Percentiles rank a stretch among this genome's conserved stretches.
phyloP scores from a whole-genome alignment of 306 rosid species.

The Clitoria ternatea region DNA sequence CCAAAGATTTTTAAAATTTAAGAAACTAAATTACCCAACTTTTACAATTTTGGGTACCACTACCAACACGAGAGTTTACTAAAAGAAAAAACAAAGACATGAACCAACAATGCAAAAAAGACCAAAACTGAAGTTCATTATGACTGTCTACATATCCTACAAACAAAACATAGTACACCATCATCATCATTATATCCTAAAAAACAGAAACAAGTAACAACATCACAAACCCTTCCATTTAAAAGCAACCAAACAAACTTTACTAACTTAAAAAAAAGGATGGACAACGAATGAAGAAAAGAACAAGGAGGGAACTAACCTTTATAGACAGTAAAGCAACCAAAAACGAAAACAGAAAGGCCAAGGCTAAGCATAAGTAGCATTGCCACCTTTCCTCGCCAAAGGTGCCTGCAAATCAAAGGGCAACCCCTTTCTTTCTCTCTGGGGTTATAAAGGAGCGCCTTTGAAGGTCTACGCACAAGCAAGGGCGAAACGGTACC shows the following conservation, averaged over 20 bases:
- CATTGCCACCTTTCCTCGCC: conserved; percentile 74
- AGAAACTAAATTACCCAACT: too few relatives aligned
- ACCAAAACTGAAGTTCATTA: background rate
- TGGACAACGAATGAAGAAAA: background rate
- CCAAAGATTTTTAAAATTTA: too few relatives aligned
- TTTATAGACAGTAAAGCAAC: conserved; percentile 60
- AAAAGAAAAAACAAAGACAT: background rate
- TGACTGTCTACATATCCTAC: background rate
- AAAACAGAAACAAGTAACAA: too few relatives aligned
- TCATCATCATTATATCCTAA: too few relatives aligned
- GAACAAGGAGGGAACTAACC: conserved; percentile 39
- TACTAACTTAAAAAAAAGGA: too few relatives aligned
- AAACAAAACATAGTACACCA: too few relatives aligned
- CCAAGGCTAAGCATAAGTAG: conserved; percentile 68
- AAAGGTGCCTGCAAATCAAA: conserved; percentile 53
- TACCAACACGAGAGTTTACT: too few relatives aligned
- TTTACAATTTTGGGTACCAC: too few relatives aligned
- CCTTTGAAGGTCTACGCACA: conserved; percentile 69
- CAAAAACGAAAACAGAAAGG: conserved; percentile 61
- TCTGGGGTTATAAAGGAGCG: conserved; percentile 52
- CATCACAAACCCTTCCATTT: background rate
- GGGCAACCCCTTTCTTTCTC: conserved; percentile 75
- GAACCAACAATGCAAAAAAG: background rate
- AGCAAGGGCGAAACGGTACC: conserved; percentile 40
- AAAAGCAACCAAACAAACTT: too few relatives aligned